Percentiles rank a stretch among this genome's conserved stretches.
Evolutionary conservation across 768 basidiomycete species (phyloP).

Genomic region (Thelephora ganbajun): DNA sequence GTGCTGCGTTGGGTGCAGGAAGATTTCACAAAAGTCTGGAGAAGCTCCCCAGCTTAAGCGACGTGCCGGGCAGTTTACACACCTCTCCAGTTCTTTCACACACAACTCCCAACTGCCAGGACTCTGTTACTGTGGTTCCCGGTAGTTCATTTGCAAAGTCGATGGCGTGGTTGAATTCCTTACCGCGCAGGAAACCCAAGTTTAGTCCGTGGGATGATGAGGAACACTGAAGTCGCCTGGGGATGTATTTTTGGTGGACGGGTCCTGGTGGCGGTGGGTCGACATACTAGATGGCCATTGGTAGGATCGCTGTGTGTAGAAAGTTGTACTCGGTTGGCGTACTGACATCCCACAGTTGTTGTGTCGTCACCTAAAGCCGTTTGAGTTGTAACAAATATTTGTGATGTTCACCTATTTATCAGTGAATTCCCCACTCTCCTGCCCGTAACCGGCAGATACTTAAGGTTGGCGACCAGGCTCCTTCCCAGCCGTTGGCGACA

Average conservation of each 20-base stretch:
- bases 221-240: conserved; percentile 16
- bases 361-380: too few species aligned
- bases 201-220: conserved; percentile 82
- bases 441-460: too few species aligned
- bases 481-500: too few species aligned
- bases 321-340: too few species aligned
- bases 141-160: neutral
- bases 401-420: too few species aligned
- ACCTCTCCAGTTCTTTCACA: conserved; percentile 49
- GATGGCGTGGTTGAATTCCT: conserved; percentile 45
- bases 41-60: conserved; percentile 63
- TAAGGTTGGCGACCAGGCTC: too few species aligned
- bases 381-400: too few species aligned
- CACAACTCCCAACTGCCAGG: conserved; percentile 8
- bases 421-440: too few species aligned
- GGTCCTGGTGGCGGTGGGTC: too few species aligned
- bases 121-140: neutral
- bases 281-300: too few species aligned
- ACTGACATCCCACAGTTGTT: neutral
- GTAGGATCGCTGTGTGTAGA: too few species aligned
- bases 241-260: too few species aligned
- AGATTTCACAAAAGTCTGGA: conserved; percentile 66
- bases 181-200: conserved; percentile 50
- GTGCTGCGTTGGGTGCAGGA: conserved; percentile 66
- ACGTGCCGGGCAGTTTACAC: conserved; percentile 51